Conservation (phyloP, 2,329 filamentous ascomycete genomes). For the Thelonectria rubi region DNA sequence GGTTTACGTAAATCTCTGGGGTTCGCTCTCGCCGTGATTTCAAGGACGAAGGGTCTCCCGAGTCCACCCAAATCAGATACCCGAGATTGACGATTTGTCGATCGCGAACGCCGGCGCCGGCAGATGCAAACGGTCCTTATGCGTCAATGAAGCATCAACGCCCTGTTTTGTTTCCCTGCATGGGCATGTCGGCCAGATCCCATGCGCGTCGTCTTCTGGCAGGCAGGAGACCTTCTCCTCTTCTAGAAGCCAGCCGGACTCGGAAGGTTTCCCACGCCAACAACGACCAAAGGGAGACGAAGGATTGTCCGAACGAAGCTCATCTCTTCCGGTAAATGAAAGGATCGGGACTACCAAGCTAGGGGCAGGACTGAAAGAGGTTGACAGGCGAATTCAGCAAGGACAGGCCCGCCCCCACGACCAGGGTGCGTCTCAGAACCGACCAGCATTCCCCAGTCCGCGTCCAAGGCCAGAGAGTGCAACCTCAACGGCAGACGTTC, state of each 20-base stretch:
- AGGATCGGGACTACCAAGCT: constrained; percentile 28
- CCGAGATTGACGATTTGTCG: constrained; percentile 44
- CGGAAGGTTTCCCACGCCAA: constrained; percentile 20
- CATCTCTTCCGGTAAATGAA: constrained; percentile 39
- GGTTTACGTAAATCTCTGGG: constrained; percentile 24
- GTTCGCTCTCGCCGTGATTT: constrained; percentile 17
- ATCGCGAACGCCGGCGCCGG: constrained; percentile 37
- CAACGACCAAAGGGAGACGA: constrained; percentile 25
- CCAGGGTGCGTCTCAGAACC: constrained; percentile 41
- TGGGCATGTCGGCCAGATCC: constrained; percentile 30
- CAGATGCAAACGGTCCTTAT: constrained; percentile 26
- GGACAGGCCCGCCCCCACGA: constrained; percentile 21
- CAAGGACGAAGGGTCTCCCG: constrained; percentile 23
- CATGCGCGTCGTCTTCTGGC: constrained; percentile 23
- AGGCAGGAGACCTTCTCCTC: not conserved
- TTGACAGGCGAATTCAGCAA: constrained; percentile 27
- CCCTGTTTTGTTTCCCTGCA: constrained; percentile 27
- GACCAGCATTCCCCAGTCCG: constrained; percentile 44
- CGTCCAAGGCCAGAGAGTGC: constrained; percentile 33
- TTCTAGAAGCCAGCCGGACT: constrained; percentile 37
- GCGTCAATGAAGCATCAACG: constrained; percentile 17
- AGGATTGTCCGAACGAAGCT: constrained; percentile 20
- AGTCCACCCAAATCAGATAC: constrained; percentile 38
- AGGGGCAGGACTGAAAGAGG: constrained; percentile 27
- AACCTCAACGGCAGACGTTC: constrained; percentile 38